A percentile compares a stretch with the other conserved stretches of the same genome.
phyloP scores from a whole-genome alignment of 768 basidiomycete species.

The Boletus vermiculosoides region DNA sequence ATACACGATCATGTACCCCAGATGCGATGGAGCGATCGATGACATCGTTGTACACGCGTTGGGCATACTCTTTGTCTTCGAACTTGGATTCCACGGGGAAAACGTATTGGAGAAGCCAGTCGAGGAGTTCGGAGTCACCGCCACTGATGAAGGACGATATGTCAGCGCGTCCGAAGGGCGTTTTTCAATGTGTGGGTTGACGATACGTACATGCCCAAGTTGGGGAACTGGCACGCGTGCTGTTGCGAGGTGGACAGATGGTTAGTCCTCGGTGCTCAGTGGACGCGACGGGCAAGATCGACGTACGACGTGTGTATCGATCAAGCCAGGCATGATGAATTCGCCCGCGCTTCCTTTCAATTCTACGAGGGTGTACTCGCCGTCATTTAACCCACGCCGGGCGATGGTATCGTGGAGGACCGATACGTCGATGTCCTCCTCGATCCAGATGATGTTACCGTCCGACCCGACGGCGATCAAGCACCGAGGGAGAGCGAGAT shows the following conservation, averaged over 20 bases:
- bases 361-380: constrained; percentile 29
- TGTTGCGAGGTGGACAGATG: not conserved
- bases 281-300: not conserved
- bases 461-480: constrained; percentile 50
- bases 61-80: constrained; percentile 62
- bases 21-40: constrained; percentile 65
- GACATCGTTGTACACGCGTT: constrained; percentile 60
- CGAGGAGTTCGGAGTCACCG: constrained; percentile 76
- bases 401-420: constrained; percentile 51
- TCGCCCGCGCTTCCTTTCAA: constrained; percentile 44
- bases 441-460: constrained; percentile 71
- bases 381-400: constrained; percentile 46
- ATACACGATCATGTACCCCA: constrained; percentile 53
- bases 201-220: constrained; percentile 30
- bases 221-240: constrained; percentile 41
- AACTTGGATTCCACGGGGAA: constrained; percentile 87
- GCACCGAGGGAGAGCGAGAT: constrained; percentile 48
- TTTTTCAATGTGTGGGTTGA: not conserved
- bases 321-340: constrained; percentile 82
- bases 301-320: constrained; percentile 88
- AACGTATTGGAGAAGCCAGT: constrained; percentile 79
- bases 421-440: constrained; percentile 51
- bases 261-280: not conserved
- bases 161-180: constrained; percentile 1
- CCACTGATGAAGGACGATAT: constrained; percentile 45